Evolutionary conservation across 2,329 filamentous ascomycete genomes (phyloP).

Genomic region (Proliferodiscus dingleyae): DNA sequence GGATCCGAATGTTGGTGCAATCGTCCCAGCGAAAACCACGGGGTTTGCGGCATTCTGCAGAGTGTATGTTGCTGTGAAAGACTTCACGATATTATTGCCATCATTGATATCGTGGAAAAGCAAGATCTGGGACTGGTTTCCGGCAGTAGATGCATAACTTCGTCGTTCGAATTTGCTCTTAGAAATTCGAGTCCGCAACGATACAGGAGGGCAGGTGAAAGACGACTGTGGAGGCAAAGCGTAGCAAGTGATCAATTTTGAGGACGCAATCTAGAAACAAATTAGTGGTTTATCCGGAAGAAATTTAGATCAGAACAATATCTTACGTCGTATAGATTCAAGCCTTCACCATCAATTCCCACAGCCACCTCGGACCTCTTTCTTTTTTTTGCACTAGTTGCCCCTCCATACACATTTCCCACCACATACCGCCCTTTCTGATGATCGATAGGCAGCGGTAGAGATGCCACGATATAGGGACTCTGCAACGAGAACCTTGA

Average conservation of each 20-base stretch:
- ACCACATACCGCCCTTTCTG: conserved; percentile 49
- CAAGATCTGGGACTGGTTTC: conserved; percentile 46
- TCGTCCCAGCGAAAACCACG: conserved; percentile 39
- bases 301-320: background rate
- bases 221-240: conserved; percentile 60
- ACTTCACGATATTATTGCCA: conserved; percentile 46
- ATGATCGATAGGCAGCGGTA: conserved; percentile 54
- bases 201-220: conserved; percentile 58
- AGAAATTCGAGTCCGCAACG: conserved; percentile 43
- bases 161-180: conserved; percentile 49
- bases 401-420: conserved; percentile 57
- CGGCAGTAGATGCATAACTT: conserved; percentile 54
- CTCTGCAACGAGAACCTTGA: conserved; percentile 55
- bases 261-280: conserved; percentile 49
- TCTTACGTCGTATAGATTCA: conserved; percentile 61
- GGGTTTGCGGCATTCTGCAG: conserved; percentile 37
- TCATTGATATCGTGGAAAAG: conserved; percentile 55
- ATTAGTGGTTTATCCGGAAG: conserved; percentile 3
- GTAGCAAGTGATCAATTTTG: conserved; percentile 60
- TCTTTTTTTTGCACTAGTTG: conserved; percentile 52
- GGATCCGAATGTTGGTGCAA: conserved; percentile 14
- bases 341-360: conserved; percentile 59
- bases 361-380: conserved; percentile 60
- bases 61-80: conserved; percentile 42
- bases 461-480: conserved; percentile 57